phyloP scores from a whole-genome alignment of 2,329 filamentous ascomycete species.

The Basipetospora sp. region DNA sequence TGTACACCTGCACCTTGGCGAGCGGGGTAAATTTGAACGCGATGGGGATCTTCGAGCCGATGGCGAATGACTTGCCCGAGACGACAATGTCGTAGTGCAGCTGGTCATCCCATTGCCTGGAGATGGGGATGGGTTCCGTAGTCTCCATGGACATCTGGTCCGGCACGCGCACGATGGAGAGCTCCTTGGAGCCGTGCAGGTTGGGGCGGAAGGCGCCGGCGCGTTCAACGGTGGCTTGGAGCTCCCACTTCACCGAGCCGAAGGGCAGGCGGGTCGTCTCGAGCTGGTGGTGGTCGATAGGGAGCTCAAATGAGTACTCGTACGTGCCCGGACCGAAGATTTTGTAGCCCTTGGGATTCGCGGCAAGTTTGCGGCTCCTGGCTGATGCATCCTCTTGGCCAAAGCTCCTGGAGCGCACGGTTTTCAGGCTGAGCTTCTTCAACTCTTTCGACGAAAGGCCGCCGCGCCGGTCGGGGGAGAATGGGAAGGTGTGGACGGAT shows the following conservation, averaged over 20 bases:
- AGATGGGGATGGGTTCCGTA: constrained; percentile 86
- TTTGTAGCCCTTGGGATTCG: constrained; percentile 61
- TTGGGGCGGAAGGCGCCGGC: constrained; percentile 84
- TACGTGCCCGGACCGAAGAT: constrained; percentile 63
- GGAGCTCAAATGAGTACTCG: constrained; percentile 67
- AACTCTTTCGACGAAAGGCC: constrained; percentile 31
- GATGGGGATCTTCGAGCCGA: constrained; percentile 77
- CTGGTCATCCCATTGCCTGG: constrained; percentile 86
- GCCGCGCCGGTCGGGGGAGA: constrained; percentile 13
- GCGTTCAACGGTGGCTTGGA: constrained; percentile 73
- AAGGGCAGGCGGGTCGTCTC: constrained; percentile 81
- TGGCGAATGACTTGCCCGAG: constrained; percentile 84
- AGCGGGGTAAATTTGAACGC: constrained; percentile 86
- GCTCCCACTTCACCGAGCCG: constrained; percentile 73
- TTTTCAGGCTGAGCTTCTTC: constrained; percentile 61
- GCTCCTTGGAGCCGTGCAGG: constrained; percentile 65
- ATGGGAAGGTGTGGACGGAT: constrained; percentile 8
- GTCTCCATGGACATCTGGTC: constrained; percentile 80
- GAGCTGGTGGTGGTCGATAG: constrained; percentile 73
- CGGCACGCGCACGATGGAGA: constrained; percentile 70
- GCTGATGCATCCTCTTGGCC: constrained; percentile 62
- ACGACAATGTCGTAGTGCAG: constrained; percentile 93
- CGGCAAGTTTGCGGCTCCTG: constrained; percentile 23
- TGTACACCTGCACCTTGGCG: constrained; percentile 84
- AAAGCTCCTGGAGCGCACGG: constrained; percentile 73